A percentile compares a stretch with the other conserved stretches of the same genome.
phyloP scores from a whole-genome alignment of 108 stramenopile species.

The Cyclotella atomus region DNA sequence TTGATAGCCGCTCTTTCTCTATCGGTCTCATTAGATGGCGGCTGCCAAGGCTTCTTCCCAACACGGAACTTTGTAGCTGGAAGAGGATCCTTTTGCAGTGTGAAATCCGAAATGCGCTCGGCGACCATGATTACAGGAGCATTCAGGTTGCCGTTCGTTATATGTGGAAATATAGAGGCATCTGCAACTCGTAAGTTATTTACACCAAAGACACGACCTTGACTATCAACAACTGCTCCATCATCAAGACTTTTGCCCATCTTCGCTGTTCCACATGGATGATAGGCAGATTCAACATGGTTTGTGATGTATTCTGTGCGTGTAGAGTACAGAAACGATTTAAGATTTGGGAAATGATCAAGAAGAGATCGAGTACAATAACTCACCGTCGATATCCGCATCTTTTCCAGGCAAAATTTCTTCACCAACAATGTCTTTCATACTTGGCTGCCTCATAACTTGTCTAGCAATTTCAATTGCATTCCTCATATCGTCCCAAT shows the following conservation, averaged over 20 bases:
- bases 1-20: conserved; percentile 9
- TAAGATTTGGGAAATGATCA: too few relatives aligned
- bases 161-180: conserved; percentile 36
- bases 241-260: conserved; percentile 42
- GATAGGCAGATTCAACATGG: conserved; percentile 27
- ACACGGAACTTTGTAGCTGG: not conserved
- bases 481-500: conserved; percentile 17
- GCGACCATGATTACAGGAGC: conserved; percentile 37
- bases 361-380: not conserved
- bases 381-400: conserved; percentile 4
- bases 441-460: conserved; percentile 2
- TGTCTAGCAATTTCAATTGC: conserved; percentile 4
- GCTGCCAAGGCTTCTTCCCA: conserved; percentile 9
- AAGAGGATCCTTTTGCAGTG: conserved; percentile 12
- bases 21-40: conserved; percentile 15
- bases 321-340: too few relatives aligned
- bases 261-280: conserved; percentile 27
- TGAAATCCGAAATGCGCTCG: conserved; percentile 14
- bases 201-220: conserved; percentile 31
- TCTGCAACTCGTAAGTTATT: conserved; percentile 47
- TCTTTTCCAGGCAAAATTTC: conserved; percentile 14
- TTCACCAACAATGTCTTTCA: conserved; percentile 11
- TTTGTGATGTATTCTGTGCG: conserved; percentile 23
- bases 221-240: conserved; percentile 40
- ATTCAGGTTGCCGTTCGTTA: conserved; percentile 27